phyloP scores from a whole-genome alignment of 306 rosid genomes.

The Castanea sativa region DNA sequence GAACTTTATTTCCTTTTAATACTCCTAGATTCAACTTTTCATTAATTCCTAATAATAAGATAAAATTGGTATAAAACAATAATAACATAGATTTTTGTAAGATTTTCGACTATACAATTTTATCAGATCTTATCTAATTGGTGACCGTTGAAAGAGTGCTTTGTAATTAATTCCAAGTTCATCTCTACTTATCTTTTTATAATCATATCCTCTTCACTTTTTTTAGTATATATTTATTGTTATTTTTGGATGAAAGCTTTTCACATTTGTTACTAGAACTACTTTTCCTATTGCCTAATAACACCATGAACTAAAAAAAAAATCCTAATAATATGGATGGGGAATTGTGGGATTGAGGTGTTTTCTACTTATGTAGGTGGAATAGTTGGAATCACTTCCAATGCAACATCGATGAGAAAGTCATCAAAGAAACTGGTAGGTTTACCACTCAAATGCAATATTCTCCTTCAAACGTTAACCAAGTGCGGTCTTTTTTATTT shows the following conservation, averaged over 20 bases:
- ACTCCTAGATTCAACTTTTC: too few relatives aligned
- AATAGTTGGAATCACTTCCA: conserved; percentile 94
- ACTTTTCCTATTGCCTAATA: background rate
- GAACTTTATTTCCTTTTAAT: too few relatives aligned
- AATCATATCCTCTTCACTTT: background rate
- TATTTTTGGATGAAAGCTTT: background rate
- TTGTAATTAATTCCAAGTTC: background rate
- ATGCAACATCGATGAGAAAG: conserved; percentile 68
- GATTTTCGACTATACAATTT: background rate
- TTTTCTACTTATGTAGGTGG: conserved; percentile 55
- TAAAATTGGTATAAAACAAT: background rate
- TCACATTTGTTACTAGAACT: background rate
- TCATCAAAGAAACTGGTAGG: conserved; percentile 73
- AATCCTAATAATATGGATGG: background rate
- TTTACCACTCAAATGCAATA: background rate
- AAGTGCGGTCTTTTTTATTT: too few relatives aligned
- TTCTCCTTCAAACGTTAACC: background rate
- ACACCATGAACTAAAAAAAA: background rate
- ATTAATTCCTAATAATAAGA: too few relatives aligned
- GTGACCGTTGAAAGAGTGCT: too few relatives aligned
- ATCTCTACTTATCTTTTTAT: background rate
- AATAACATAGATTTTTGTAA: background rate
- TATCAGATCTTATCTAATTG: background rate
- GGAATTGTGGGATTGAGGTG: background rate
- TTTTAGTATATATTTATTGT: background rate